Evolutionary conservation across 83 land plant species (phyloP).

Genomic region (Picea abies): DNA sequence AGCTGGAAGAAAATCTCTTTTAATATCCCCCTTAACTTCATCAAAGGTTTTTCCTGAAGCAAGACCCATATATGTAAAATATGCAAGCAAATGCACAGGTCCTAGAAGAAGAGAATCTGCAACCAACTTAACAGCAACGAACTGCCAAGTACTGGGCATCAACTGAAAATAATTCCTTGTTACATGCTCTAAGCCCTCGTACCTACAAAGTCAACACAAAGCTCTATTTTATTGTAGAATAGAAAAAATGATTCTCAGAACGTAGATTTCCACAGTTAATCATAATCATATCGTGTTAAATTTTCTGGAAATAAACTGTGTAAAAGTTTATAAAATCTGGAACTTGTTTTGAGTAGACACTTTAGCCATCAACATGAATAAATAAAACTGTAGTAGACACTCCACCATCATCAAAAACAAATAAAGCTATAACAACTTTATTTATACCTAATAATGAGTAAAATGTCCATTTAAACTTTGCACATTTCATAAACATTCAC

Average conservation of each 20-base stretch:
- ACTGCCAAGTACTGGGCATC: slow-evolving; percentile 61
- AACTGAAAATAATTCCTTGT: slow-evolving; percentile 46
- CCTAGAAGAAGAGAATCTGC: slow-evolving; percentile 89
- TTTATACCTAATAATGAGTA: too few relatives aligned
- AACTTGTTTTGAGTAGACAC: too few relatives aligned
- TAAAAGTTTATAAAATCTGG: too few relatives aligned
- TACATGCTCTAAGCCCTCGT: slow-evolving; percentile 80
- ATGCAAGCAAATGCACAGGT: slow-evolving; percentile 62
- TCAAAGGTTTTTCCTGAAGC: slow-evolving; percentile 61
- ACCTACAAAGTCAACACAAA: slow-evolving; percentile 50
- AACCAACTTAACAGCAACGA: slow-evolving; percentile 75
- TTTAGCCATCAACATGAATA: too few relatives aligned
- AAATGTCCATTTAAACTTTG: too few relatives aligned
- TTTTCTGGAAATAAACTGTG: too few relatives aligned
- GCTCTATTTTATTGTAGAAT: not conserved
- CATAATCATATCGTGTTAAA: not conserved
- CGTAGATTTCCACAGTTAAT: too few relatives aligned
- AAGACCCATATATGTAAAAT: slow-evolving; percentile 88
- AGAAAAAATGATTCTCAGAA: not conserved
- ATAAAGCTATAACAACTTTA: too few relatives aligned
- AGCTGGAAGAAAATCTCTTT: slow-evolving; percentile 95
- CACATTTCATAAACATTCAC: not conserved
- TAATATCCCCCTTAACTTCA: slow-evolving; percentile 75
- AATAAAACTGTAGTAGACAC: too few relatives aligned
- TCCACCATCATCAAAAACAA: too few relatives aligned